These are phyloP conservation scores for Bolboschoenoplectus hybrid DNA, from an alignment of 202 grass and related monocot genomes.

Conservation along the genomic window DNA sequence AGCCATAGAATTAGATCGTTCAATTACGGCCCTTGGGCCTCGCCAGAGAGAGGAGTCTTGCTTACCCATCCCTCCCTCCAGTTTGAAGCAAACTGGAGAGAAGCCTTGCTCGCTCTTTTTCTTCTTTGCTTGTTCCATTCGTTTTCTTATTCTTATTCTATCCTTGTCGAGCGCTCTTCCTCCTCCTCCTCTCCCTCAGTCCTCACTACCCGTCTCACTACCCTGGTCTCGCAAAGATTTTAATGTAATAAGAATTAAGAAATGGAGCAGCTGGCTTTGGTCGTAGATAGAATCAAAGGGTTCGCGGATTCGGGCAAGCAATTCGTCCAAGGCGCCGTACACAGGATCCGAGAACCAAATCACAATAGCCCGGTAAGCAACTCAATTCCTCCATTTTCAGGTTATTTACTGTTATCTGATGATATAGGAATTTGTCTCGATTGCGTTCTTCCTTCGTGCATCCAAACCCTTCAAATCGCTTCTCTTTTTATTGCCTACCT, in stretches of 20 bases:
- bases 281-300: conserved; percentile 59
- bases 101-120: not conserved
- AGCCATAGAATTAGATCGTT: not conserved
- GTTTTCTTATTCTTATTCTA: not conserved
- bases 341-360: conserved; percentile 29
- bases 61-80: too few relatives aligned
- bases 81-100: too few relatives aligned
- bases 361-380: conserved; percentile 56
- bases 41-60: too few relatives aligned
- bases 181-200: not conserved
- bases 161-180: conserved; percentile 10
- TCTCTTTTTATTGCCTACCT: not conserved
- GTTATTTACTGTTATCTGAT: not conserved
- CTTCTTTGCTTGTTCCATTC: conserved; percentile 30
- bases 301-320: conserved; percentile 56
- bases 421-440: not conserved
- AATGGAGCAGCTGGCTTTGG: conserved; percentile 54
- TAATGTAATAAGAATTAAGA: conserved; percentile 31
- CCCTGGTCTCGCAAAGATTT: not conserved
- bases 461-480: not conserved
- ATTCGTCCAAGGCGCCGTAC: conserved; percentile 63
- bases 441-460: not conserved
- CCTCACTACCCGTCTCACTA: not conserved
- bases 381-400: not conserved
- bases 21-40: not conserved